These are phyloP conservation scores for Ettlia oleoabundans DNA, from an alignment of 139 green algal species.

Conservation along the genomic window DNA sequence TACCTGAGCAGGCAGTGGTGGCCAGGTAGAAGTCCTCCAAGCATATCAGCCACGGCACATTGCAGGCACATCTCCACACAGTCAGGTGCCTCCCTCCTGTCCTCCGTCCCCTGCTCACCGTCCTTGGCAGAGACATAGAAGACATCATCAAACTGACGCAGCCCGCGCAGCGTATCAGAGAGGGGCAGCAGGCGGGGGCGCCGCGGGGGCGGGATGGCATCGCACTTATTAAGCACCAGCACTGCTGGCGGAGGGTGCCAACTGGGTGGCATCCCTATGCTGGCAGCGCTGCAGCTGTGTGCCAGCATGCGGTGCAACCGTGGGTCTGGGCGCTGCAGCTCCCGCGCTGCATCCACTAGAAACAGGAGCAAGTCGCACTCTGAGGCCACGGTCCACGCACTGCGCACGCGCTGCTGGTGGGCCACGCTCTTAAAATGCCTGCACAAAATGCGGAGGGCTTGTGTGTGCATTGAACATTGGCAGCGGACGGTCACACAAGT, in stretches of 20 bases:
- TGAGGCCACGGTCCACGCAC: slow-evolving; percentile 63
- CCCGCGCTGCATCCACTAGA: slow-evolving; percentile 70
- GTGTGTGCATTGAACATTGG: too few species aligned
- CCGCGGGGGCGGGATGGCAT: slow-evolving; percentile 26
- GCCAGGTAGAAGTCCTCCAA: not conserved
- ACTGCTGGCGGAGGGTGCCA: not conserved
- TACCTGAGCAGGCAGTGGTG: not conserved
- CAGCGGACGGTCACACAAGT: too few species aligned
- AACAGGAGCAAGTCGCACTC: slow-evolving; percentile 72
- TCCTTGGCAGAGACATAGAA: slow-evolving; percentile 40
- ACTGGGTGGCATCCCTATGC: not conserved
- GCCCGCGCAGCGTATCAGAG: slow-evolving; percentile 3
- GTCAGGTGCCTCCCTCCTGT: not conserved
- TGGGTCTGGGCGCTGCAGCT: slow-evolving; percentile 58
- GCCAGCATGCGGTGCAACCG: slow-evolving; percentile 44
- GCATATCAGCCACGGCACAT: not conserved
- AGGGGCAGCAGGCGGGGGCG: slow-evolving; percentile 17
- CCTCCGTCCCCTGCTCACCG: not conserved
- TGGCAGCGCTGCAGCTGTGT: not conserved
- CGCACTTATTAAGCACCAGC: slow-evolving; percentile 69
- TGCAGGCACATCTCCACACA: not conserved
- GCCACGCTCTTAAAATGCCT: slow-evolving; percentile 26
- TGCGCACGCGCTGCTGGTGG: slow-evolving; percentile 57
- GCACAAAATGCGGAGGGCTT: too few species aligned
- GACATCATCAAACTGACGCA: slow-evolving; percentile 34